Evolutionary conservation across 768 basidiomycete species (phyloP).

Genomic region (Cytidiella melzeri): DNA sequence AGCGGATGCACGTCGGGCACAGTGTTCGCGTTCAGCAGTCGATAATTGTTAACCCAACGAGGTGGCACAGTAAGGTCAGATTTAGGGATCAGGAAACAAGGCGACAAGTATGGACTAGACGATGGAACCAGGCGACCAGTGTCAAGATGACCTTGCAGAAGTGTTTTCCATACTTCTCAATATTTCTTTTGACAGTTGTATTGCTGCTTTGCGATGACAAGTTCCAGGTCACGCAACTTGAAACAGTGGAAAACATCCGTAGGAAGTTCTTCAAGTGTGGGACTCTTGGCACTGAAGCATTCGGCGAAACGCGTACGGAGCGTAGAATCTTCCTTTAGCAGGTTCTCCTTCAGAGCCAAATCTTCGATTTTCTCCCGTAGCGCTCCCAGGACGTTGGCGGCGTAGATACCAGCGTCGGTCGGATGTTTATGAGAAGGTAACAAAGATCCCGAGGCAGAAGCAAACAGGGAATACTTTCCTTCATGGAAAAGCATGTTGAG

Average conservation of each 20-base stretch:
- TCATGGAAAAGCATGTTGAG: too few relatives aligned
- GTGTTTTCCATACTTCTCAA: constrained; percentile 24
- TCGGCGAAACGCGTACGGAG: constrained; percentile 9
- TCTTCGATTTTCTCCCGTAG: too few relatives aligned
- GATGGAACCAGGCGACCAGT: constrained; percentile 26
- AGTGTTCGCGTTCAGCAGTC: too few relatives aligned
- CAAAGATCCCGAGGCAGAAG: too few relatives aligned
- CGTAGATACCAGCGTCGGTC: too few relatives aligned
- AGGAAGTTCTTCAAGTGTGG: constrained; percentile 14
- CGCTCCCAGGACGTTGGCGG: too few relatives aligned
- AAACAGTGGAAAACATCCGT: constrained; percentile 14
- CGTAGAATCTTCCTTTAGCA: not conserved
- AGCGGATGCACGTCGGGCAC: constrained; percentile 13
- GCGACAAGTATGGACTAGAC: constrained; percentile 24
- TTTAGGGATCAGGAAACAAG: constrained; percentile 35
- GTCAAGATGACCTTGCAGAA: too few relatives aligned
- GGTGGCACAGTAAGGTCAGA: constrained; percentile 14
- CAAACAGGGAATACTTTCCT: too few relatives aligned
- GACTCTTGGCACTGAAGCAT: constrained; percentile 17
- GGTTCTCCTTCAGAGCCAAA: too few relatives aligned
- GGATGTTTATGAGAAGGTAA: too few relatives aligned
- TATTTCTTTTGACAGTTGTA: constrained; percentile 33
- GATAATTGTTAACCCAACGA: constrained; percentile 20
- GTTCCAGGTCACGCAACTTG: constrained; percentile 11
- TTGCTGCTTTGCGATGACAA: constrained; percentile 13